Conservation (phyloP, 495 filamentous ascomycete species). For the Cryomyces minteri region DNA sequence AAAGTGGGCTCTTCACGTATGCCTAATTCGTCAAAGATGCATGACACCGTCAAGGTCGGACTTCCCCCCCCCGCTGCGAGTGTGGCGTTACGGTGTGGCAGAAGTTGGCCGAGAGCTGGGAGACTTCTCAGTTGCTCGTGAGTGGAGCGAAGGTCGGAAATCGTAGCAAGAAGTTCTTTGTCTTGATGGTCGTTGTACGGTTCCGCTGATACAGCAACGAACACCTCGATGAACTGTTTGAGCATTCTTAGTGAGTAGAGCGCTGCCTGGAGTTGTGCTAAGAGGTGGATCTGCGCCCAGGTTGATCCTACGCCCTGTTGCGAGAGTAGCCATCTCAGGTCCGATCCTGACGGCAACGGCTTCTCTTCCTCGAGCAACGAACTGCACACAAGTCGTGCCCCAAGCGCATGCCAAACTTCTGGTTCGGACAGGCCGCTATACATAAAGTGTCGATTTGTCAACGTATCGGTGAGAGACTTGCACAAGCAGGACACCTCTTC, state of each 20-base stretch:
- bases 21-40: background rate
- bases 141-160: no score
- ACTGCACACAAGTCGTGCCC: background rate
- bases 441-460: background rate
- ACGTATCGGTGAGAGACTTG: slow-evolving; percentile 3
- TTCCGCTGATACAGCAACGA: background rate
- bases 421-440: background rate
- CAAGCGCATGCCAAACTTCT: background rate
- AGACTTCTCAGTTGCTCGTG: no score
- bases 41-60: background rate
- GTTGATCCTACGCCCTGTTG: background rate
- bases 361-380: background rate
- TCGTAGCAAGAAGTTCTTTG: no score
- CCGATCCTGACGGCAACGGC: background rate
- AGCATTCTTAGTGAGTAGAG: slow-evolving; percentile 50
- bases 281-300: slow-evolving; percentile 47
- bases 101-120: no score
- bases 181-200: no score
- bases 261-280: slow-evolving; percentile 41
- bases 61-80: background rate
- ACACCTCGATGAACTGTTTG: slow-evolving; percentile 30
- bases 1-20: background rate
- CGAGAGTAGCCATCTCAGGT: background rate
- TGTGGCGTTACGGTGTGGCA: no score
- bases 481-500: background rate